These are phyloP conservation scores for Bromus sterilis DNA, from an alignment of 176 grass and related monocot species.

Conservation along the genomic window DNA sequence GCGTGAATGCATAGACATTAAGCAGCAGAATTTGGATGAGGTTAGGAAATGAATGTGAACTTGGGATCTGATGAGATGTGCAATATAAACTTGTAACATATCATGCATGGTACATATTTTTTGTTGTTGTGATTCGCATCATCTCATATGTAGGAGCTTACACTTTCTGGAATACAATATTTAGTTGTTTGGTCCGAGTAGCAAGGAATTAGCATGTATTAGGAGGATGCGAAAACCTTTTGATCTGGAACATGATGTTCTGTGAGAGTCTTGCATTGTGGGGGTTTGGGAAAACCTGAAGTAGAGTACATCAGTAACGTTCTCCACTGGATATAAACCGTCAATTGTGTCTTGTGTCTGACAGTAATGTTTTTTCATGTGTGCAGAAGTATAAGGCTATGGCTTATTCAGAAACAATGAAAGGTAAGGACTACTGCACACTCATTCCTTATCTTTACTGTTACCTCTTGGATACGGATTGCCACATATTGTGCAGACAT, in stretches of 20 bases:
- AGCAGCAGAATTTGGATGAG: background rate
- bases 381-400: constrained; percentile 57
- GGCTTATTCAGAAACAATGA: constrained; percentile 51
- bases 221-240: background rate
- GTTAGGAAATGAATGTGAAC: background rate
- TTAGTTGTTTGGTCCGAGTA: background rate
- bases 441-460: background rate
- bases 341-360: background rate
- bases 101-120: background rate
- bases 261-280: background rate
- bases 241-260: background rate
- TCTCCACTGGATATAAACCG: constrained; percentile 3
- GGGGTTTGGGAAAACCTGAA: background rate
- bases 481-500: background rate
- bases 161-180: background rate
- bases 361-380: background rate
- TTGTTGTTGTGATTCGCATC: background rate
- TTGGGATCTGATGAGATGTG: background rate
- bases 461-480: background rate
- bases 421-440: constrained; percentile 36
- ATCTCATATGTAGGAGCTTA: background rate
- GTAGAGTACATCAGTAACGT: background rate
- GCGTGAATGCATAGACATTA: background rate
- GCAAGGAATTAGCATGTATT: background rate
- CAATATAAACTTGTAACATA: background rate